phyloP scores from a whole-genome alignment of 2,329 filamentous ascomycete species.

The Aureobasidium subglaciale region DNA sequence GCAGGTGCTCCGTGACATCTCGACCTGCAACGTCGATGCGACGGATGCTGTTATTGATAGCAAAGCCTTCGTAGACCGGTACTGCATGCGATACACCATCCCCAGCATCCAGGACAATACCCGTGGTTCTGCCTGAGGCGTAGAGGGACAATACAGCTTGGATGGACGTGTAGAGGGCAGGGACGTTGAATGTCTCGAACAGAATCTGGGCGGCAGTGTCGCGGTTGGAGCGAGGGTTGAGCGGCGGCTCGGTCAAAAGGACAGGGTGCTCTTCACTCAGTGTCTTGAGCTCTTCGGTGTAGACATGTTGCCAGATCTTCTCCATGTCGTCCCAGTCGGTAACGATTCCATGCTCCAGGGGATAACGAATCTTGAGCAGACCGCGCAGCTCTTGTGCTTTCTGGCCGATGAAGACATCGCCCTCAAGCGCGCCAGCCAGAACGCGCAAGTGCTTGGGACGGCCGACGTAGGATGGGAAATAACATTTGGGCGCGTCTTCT shows the following conservation, averaged over 20 bases:
- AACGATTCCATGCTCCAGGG: conserved; percentile 93
- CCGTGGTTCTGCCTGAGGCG: conserved; percentile 89
- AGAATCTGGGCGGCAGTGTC: conserved; percentile 95
- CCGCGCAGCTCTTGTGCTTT: conserved; percentile 86
- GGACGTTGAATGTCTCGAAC: conserved; percentile 98
- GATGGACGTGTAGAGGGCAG: conserved; percentile 91
- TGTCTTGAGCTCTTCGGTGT: conserved; percentile 91
- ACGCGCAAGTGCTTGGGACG: conserved; percentile 92
- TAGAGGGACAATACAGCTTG: conserved; percentile 95
- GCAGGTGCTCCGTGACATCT: conserved; percentile 93
- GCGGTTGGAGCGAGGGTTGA: conserved; percentile 92
- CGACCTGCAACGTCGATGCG: conserved; percentile 93
- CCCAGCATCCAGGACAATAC: conserved; percentile 89
- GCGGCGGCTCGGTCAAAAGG: conserved; percentile 86
- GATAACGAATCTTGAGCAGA: conserved; percentile 90
- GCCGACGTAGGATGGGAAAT: conserved; percentile 94
- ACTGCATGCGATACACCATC: conserved; percentile 97
- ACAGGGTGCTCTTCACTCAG: conserved; percentile 98
- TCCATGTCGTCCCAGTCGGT: conserved; percentile 99
- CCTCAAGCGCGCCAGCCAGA: conserved; percentile 91
- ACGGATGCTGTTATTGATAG: conserved; percentile 90
- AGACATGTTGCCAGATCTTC: conserved; percentile 97
- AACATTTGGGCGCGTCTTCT: conserved; percentile 91
- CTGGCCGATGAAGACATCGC: conserved; percentile 93
- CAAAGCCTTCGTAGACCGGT: conserved; percentile 95